Evolutionary conservation across 805 yeast species (phyloP), one percentile per base, ranked within the genome.

Genomic region (Groenewaldozyma tartarivorans): DNA sequence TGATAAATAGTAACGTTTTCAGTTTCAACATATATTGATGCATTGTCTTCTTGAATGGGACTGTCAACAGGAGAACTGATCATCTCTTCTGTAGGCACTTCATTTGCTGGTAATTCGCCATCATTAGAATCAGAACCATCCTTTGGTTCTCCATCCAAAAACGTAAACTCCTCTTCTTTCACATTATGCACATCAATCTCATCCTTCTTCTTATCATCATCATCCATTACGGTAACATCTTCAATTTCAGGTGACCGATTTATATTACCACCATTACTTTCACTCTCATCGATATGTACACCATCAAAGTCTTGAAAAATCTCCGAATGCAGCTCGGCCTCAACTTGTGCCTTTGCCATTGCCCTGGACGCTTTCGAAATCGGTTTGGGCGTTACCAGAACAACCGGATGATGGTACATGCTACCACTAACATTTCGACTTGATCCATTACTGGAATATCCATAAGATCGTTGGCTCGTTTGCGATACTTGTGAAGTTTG

Each of bases 241-340:
- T 9, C 29, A 24, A 24, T 24, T 24, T 24, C 29, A 24, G 29
- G 29, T 9, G 29, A 24, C 29, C 13, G 29, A 24, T 9, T 9
- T 13, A 24, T 9, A 7, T 13, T 13, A 9, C 11, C 11, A 7
- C 29, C 29, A 9, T 7, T 7, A 7, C 29, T 13, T 24, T 24
- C 11, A 24, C 29, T 13, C 11, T 24, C 48, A 27, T 33, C 35
- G 20, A 38, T 27, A 40, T 48, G 51, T 13, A 48, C 53, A 2
- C 53, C 53, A 33, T 49, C 51, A 33, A 49, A 49, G 11, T 43
- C 49, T 6, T 43, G 48, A 39, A 49, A 49, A 36, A 40, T 29
- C 16, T 11, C 41, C 29, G 29, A 24, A 24, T 24, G 7, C 29
- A 24, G 13, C 7, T 24, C 29, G 13, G 29, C 29, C 2, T 20